A percentile compares a stretch with the other conserved stretches of the same genome.
These are phyloP conservation scores for Sungouiella thailandica DNA, from an alignment of 805 yeast genomes.

Conservation along the genomic window DNA sequence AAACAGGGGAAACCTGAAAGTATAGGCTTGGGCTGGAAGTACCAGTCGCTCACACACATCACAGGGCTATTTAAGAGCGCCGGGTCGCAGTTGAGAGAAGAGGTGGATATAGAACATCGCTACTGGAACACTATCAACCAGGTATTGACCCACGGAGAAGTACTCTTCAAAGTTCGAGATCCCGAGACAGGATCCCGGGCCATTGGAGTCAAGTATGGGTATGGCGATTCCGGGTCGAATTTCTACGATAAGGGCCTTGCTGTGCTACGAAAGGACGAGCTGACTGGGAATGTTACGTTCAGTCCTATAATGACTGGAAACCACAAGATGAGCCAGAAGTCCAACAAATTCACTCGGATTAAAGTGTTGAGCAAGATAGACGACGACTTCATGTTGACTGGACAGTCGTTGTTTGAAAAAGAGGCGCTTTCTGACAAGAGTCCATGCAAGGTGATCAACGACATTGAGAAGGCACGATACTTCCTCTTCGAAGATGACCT, in stretches of 20 bases:
- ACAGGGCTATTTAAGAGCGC: slow-evolving; percentile 48
- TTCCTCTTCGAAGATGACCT: slow-evolving; percentile 86
- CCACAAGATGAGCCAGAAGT: slow-evolving; percentile 27
- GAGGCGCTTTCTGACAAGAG: slow-evolving; percentile 4
- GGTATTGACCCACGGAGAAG: slow-evolving; percentile 48
- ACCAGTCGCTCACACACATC: slow-evolving; percentile 59
- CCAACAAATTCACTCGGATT: slow-evolving; percentile 51
- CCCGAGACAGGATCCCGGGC: slow-evolving; percentile 43
- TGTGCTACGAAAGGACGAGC: slow-evolving; percentile 47
- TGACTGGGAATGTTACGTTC: slow-evolving; percentile 30
- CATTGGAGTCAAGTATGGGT: slow-evolving; percentile 85
- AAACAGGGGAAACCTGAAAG: slow-evolving; percentile 19
- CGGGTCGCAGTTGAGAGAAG: slow-evolving; percentile 45
- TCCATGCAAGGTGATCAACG: slow-evolving; percentile 34
- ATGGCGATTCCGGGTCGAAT: slow-evolving; percentile 82
- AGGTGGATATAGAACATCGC: slow-evolving; percentile 53
- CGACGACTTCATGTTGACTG: slow-evolving; percentile 50
- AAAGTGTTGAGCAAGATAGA: slow-evolving; percentile 52
- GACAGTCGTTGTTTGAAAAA: slow-evolving; percentile 44
- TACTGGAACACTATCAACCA: slow-evolving; percentile 61
- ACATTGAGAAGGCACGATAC: slow-evolving; percentile 63
- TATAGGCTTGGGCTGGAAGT: slow-evolving; percentile 80
- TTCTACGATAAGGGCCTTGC: slow-evolving; percentile 76
- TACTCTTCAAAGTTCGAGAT: slow-evolving; percentile 61
- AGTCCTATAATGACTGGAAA: slow-evolving; percentile 23